Base-by-base conservation (phyloP, 1,139 yeast species). In the Geotrichum histeridarum region DNA sequence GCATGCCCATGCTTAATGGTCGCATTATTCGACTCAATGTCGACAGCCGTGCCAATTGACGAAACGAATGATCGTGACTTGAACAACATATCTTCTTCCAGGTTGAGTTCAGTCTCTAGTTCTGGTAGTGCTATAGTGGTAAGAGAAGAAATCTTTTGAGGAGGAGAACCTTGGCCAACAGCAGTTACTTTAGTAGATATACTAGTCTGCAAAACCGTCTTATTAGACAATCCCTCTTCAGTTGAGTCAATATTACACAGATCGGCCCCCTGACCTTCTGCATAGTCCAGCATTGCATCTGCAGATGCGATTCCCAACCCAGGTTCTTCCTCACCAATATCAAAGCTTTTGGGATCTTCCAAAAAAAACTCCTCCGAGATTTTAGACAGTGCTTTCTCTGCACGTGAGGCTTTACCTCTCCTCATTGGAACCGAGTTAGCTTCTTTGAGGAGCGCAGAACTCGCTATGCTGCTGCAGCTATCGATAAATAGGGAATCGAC, bases 11-110 rank as follows among this genome's bases (percentile, higher is more conserved):
- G 18, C 27, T 45, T 45, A 15, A 35, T 41, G 7, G 49, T 45
- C 17, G 35, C 49, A 32, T 45, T 45, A 36, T 35, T 48, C 2
- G 46, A 31, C 17, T 43, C 46, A 3, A 22, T n/a, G 15, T 47
- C 48, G 9, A 47, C 38, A 9, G 50, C 51, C 9, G 54, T 52
- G 15, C 48, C 43, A 42, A 52, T 42, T 11, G 50, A 45, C 22
- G 49, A 45, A 7, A 42, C 14, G 33, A 45, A 35, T 7, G 42
- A 22, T 8, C 22, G 14, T n/a, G 33, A 22, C 15, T 27, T 22
- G 42, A 18, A 17, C 5, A 42, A 22, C 44, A 42, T 42, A 33
- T 22, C 14, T 22, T 18, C n/a, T 14, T 9, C 39, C 5, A 22
- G 27, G 27, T 22, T 5, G 27, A 22, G 27, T 22, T 22, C 4